Percentiles rank a stretch among this genome's conserved stretches.
Conservation (phyloP, 148 eudicot genomes). For the Vaccinium macrocarpon region DNA sequence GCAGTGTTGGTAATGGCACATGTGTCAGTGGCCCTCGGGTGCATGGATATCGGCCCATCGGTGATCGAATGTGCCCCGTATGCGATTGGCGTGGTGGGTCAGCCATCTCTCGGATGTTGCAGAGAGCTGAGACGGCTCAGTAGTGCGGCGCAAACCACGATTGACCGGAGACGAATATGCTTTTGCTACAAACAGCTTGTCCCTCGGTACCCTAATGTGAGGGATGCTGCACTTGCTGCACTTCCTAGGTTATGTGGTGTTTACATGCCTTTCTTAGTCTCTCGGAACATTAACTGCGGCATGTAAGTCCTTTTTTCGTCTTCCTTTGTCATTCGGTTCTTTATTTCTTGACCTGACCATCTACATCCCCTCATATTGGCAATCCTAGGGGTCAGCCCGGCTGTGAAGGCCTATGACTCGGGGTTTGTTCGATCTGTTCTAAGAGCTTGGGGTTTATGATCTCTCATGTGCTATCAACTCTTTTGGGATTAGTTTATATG, state of each 20-base stretch:
- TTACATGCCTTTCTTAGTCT: not conserved
- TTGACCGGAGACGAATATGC: not conserved
- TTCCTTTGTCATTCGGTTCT: not conserved
- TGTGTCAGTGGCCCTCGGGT: not conserved
- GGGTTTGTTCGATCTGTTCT: too few species aligned
- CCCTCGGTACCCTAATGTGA: not conserved
- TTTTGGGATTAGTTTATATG: too few species aligned
- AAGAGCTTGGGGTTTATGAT: too few species aligned
- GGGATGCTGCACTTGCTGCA: constrained; percentile 4
- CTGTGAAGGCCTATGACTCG: too few species aligned
- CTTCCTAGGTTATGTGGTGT: constrained; percentile 4
- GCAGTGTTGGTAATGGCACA: not conserved
- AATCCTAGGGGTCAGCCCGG: too few species aligned
- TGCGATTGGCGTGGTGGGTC: not conserved
- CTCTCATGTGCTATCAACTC: too few species aligned
- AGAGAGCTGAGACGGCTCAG: not conserved
- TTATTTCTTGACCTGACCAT: not conserved
- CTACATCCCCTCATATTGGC: not conserved
- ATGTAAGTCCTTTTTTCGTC: not conserved
- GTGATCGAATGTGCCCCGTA: not conserved
- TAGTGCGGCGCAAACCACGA: not conserved
- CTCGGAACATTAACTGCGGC: not conserved
- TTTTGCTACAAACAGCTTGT: not conserved
- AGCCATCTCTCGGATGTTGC: not conserved
- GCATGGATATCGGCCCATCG: not conserved